Percentiles rank a stretch among this genome's conserved stretches.
Conservation (phyloP, 2,329 filamentous ascomycete genomes). For the Leptographium galeiforme region DNA sequence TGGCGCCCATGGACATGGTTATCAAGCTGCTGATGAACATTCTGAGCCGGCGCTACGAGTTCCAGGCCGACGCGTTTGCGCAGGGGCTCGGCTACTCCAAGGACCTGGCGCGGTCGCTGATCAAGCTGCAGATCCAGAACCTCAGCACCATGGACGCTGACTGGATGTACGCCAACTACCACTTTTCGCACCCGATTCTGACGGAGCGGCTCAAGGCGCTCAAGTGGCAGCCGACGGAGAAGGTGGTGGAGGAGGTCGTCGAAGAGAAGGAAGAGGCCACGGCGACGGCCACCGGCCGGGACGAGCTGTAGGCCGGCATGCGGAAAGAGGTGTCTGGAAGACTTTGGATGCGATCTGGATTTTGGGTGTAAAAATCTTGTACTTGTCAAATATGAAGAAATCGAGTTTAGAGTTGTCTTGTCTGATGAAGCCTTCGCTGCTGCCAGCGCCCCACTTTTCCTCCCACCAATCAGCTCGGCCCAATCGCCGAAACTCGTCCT, state of each 20-base stretch:
- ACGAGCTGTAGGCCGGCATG: conserved; percentile 42
- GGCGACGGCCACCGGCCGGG: conserved; percentile 60
- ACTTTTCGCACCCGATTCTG: conserved; percentile 95
- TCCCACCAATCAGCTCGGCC: background rate
- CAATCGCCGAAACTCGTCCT: background rate
- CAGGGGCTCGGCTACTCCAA: conserved; percentile 68
- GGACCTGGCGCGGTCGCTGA: conserved; percentile 74
- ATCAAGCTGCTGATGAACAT: conserved; percentile 95
- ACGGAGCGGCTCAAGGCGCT: conserved; percentile 86
- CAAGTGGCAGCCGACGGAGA: conserved; percentile 60
- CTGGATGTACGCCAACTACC: conserved; percentile 96
- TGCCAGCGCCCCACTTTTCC: background rate
- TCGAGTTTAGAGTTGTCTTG: too few relatives aligned
- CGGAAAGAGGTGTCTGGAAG: background rate
- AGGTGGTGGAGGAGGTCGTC: conserved; percentile 23
- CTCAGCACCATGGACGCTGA: conserved; percentile 97
- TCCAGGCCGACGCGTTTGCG: conserved; percentile 88
- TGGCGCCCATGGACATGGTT: conserved; percentile 86
- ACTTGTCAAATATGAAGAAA: too few relatives aligned
- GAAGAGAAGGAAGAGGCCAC: conserved; percentile 22
- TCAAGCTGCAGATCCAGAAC: conserved; percentile 98
- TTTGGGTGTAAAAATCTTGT: too few relatives aligned
- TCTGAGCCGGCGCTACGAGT: conserved; percentile 87
- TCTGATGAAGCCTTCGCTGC: too few relatives aligned
- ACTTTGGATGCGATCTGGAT: too few relatives aligned